phyloP scores from a whole-genome alignment of 495 filamentous ascomycete genomes.

The Penicillium desertorum region DNA sequence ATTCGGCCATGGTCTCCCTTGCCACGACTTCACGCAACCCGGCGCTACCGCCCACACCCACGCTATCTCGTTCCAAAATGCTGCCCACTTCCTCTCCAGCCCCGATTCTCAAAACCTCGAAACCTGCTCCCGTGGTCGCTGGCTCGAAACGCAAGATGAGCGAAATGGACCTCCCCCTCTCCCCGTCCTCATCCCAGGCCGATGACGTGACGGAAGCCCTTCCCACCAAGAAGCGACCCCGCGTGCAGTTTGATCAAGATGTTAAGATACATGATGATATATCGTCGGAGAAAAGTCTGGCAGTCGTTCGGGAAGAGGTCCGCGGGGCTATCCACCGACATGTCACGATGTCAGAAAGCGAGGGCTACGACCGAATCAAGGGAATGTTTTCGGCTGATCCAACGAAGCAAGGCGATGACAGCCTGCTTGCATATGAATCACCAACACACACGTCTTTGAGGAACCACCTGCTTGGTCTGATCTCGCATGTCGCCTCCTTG shows the following conservation, averaged over 20 bases:
- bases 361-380: conserved; percentile 71
- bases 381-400: conserved; percentile 59
- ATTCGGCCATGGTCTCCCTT: conserved; percentile 45
- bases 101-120: conserved; percentile 46
- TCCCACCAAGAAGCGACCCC: conserved; percentile 55
- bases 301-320: conserved; percentile 67
- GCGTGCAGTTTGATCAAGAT: conserved; percentile 74
- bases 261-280: conserved; percentile 55
- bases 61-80: conserved; percentile 36
- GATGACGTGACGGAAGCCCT: conserved; percentile 42
- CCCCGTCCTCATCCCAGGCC: conserved; percentile 34
- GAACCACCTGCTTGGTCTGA: conserved; percentile 74
- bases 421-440: conserved; percentile 35
- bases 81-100: conserved; percentile 36
- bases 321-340: conserved; percentile 70
- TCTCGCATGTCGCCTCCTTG: conserved; percentile 68
- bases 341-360: conserved; percentile 58
- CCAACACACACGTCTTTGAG: conserved; percentile 58
- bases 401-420: conserved; percentile 43
- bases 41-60: conserved; percentile 27
- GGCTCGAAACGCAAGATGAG: conserved; percentile 45
- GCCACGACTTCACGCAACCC: conserved; percentile 37
- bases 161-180: conserved; percentile 40
- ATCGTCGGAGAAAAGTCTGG: conserved; percentile 57
- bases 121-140: conserved; percentile 18